Evolutionary conservation across 805 yeast genomes (phyloP).

Genomic region (Teunomyces funiuensis): DNA sequence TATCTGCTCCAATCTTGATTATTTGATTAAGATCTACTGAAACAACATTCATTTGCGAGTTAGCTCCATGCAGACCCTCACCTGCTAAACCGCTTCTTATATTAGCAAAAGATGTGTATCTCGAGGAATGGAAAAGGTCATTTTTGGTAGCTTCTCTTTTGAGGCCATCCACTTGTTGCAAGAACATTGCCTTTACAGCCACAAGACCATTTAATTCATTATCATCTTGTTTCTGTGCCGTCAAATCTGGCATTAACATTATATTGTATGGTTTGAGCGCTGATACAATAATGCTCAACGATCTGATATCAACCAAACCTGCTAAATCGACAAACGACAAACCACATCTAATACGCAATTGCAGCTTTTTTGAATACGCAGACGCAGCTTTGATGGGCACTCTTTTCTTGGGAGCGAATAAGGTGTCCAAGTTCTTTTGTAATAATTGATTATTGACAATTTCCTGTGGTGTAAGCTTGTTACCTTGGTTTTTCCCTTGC

Average conservation of each 20-base stretch:
- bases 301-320: conserved; percentile 81
- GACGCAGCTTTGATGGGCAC: conserved; percentile 23
- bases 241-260: conserved; percentile 52
- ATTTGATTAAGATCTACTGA: conserved; percentile 37
- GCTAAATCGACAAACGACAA: conserved; percentile 76
- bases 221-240: conserved; percentile 18
- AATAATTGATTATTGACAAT: conserved; percentile 40
- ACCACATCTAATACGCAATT: conserved; percentile 63
- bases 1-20: conserved; percentile 45
- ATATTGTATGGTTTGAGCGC: conserved; percentile 76
- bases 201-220: conserved; percentile 28
- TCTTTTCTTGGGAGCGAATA: conserved; percentile 52
- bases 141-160: conserved; percentile 21
- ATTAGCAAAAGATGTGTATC: conserved; percentile 30
- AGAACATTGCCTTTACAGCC: conserved; percentile 27
- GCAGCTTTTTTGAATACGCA: conserved; percentile 17
- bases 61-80: conserved; percentile 9
- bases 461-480: conserved; percentile 44
- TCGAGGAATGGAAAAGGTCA: conserved; percentile 19
- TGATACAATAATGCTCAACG: conserved; percentile 74
- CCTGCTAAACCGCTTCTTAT: conserved; percentile 29
- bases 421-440: conserved; percentile 46
- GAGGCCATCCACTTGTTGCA: conserved; percentile 30
- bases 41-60: conserved; percentile 28
- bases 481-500: conserved; percentile 18